phyloP scores from a whole-genome alignment of 768 basidiomycete species.

The Suillus decipiens region DNA sequence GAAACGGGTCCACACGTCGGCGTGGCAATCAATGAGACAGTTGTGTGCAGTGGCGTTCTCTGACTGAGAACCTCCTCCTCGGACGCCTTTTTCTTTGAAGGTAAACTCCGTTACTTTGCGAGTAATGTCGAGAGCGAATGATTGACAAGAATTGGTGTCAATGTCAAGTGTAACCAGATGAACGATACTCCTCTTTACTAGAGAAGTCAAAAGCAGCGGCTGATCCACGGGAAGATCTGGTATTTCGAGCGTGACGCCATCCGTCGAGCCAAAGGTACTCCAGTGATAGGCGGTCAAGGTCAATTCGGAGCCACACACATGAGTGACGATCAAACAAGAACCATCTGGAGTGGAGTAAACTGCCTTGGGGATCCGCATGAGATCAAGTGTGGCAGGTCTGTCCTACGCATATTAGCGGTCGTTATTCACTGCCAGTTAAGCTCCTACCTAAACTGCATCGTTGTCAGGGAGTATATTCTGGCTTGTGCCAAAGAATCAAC shows the following conservation, averaged over 20 bases:
- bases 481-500: slow-evolving; percentile 45
- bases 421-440: not conserved
- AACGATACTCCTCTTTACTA: slow-evolving; percentile 42
- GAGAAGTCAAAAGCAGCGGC: slow-evolving; percentile 42
- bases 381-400: slow-evolving; percentile 48
- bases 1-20: slow-evolving; percentile 62
- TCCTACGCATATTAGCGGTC: not conserved
- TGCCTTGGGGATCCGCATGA: slow-evolving; percentile 36
- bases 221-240: slow-evolving; percentile 25
- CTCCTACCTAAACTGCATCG: slow-evolving; percentile 53
- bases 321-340: slow-evolving; percentile 48
- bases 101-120: slow-evolving; percentile 56
- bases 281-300: slow-evolving; percentile 51
- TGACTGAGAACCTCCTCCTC: slow-evolving; percentile 17
- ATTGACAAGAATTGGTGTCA: slow-evolving; percentile 34
- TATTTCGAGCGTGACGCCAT: slow-evolving; percentile 43
- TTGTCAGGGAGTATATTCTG: slow-evolving; percentile 55
- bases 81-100: slow-evolving; percentile 47
- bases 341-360: slow-evolving; percentile 55
- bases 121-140: slow-evolving; percentile 52
- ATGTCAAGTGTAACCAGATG: slow-evolving; percentile 46
- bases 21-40: slow-evolving; percentile 54
- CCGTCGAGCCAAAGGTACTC: slow-evolving; percentile 54
- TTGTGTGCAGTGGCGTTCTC: slow-evolving; percentile 42
- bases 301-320: slow-evolving; percentile 21